Evolutionary conservation across 2,329 filamentous ascomycete species (phyloP), one percentile per base, ranked within the genome.

Genomic region (Tothia fuscella): DNA sequence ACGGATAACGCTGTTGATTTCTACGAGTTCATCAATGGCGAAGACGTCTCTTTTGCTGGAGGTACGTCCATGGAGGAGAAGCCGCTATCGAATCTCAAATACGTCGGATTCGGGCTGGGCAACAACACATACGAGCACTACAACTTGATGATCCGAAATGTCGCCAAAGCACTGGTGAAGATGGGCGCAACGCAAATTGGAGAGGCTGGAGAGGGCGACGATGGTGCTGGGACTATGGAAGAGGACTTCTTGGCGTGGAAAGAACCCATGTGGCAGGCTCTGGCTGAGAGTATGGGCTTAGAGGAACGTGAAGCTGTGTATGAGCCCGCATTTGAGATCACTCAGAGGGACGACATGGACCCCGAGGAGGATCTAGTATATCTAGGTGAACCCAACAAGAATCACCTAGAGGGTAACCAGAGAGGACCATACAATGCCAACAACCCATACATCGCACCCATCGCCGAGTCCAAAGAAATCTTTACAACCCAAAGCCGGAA

Each of bases 71-170:
- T 61, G 13, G 73, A 75, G 34, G 82, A 89, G 17, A 74, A 80
- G 47, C 75, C 89, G 38, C 76, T 98, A 42, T 71, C 67, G 39
- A 88, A 85, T 55, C 74, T 98, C 57, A 89, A 88, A 61, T 98
- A 88, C 58, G 87, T 98, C 56, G 76, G 87, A 44, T 98, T 98
- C 55, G 91, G 91, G 56, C 78, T 98, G 29, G 91, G 91, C 51
- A 98, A 98, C 72, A 98, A 96, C 70, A 96, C 91, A 21, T 98
- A 98, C 60, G 91, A 98, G 60, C 91, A 98, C 70, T 98, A 95
- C 73, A 98, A 98, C 68, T 82, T 82, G 40, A 94, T 98, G 86
- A 88, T 98, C 46, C 86, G 89, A 60, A 84, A 89, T 49, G 80
- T 96, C 44, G 78, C 91, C 65, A 78, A 82, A 60, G 79, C 78